Base-by-base conservation (phyloP, 208 protist genomes). In the Acanthamoeba divionensis region DNA sequence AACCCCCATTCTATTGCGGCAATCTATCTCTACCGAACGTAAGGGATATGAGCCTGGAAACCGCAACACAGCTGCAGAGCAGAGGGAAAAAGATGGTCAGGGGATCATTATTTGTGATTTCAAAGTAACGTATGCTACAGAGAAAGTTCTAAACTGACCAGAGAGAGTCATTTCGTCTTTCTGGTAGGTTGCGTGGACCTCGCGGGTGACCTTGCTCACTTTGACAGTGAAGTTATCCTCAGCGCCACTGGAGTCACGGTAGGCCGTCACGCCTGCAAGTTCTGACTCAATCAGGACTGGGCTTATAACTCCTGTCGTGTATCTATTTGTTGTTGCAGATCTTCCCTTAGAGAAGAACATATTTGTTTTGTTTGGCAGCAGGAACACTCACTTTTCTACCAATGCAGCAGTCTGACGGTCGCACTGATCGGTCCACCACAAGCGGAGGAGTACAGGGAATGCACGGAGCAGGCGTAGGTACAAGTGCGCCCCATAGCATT, bases 361-460 rank as follows among this genome's bases (percentile, higher is more conserved):
- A 1, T 24, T 31, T 15, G 57, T 15, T 21, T 3, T 24, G 57
- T 10, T 12, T 24, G 12, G 57, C n/a, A n/a, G n/a, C 9, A 24
- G 13, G 57, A 31, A 9, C 13, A 66, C 67, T 38, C 67, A 77
- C 75, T 85, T 85, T 18, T 88, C 80, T 24, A 88, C 44, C 31
- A 88, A 47, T 8, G 57, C 57, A 36, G 57, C 60, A 24, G 80
- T 71, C 26, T 88, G 52, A 6, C 80, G 52, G 24, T 88, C 80
- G 60, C 80, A 88, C 24, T 88, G 60, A 29, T 88, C 55, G 41
- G 54, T 88, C 80, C 80, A 88, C 80, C 80, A 88, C 0, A 88
- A 62, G 2, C 80, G 80, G 6, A 88, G 60, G 38, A 88, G 60
- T 1, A 47, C 80, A 21, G 80, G 80, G 52, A 88, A 71, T 24